These are phyloP conservation scores for Bolboschoenoplectus hybrid DNA, from an alignment of 202 grass and related monocot genomes.

Conservation along the genomic window DNA sequence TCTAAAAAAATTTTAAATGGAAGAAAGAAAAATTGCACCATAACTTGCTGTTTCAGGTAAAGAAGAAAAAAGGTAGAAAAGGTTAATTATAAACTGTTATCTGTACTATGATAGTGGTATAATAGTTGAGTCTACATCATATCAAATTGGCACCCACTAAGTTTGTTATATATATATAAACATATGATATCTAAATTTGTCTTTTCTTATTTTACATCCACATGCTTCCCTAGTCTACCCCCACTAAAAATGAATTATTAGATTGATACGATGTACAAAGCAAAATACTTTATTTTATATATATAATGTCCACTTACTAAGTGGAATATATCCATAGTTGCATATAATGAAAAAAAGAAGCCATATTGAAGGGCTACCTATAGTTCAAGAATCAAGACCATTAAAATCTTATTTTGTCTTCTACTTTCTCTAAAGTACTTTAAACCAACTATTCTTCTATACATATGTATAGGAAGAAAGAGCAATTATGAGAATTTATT, in stretches of 20 bases:
- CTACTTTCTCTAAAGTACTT: slow-evolving; percentile 17
- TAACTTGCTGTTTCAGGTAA: background rate
- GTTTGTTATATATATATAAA: slow-evolving; percentile 16
- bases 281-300: slow-evolving; percentile 25
- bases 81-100: background rate
- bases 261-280: slow-evolving; percentile 16
- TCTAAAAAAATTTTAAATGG: background rate
- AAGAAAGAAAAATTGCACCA: background rate
- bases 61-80: background rate
- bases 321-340: slow-evolving; percentile 36
- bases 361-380: slow-evolving; percentile 23
- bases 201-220: slow-evolving; percentile 30
- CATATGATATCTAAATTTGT: slow-evolving; percentile 3
- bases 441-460: slow-evolving; percentile 8
- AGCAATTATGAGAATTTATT: slow-evolving; percentile 24
- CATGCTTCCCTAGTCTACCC: background rate
- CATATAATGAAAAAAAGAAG: slow-evolving; percentile 17
- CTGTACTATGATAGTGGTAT: slow-evolving; percentile 27
- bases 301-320: slow-evolving; percentile 36
- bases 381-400: background rate
- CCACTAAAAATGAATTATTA: slow-evolving; percentile 26
- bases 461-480: background rate
- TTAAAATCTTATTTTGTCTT: slow-evolving; percentile 13
- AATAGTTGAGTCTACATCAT: slow-evolving; percentile 38
- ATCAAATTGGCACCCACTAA: slow-evolving; percentile 36